These are phyloP conservation scores for Penicillium sp. DNA, from an alignment of 2,329 filamentous ascomycete species.

Conservation along the genomic window DNA sequence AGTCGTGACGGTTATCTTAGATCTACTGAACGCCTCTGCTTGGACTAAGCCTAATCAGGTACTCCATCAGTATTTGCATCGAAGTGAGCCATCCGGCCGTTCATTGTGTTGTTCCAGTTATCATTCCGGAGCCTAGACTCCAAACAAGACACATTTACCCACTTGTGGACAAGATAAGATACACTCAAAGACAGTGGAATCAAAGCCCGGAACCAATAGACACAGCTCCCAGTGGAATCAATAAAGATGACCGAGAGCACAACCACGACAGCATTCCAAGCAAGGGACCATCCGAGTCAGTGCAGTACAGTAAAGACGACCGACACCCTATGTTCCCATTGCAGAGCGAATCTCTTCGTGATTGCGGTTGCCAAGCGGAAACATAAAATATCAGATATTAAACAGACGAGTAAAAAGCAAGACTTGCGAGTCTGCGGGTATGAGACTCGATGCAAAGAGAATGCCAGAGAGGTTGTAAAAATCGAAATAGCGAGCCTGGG, in stretches of 20 bases:
- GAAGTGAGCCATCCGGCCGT: too few relatives aligned
- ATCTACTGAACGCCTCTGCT: too few relatives aligned
- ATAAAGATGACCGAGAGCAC: constrained; percentile 28
- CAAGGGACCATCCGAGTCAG: constrained; percentile 18
- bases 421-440: constrained; percentile 4
- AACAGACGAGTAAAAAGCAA: constrained; percentile 10
- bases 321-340: constrained; percentile 13
- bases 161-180: not conserved
- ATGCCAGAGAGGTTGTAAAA: constrained; percentile 2
- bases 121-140: too few relatives aligned
- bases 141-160: not conserved
- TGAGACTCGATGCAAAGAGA: constrained; percentile 14
- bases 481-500: not conserved
- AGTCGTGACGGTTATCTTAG: too few relatives aligned
- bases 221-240: constrained; percentile 28
- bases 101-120: not conserved
- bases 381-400: constrained; percentile 10
- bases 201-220: constrained; percentile 1
- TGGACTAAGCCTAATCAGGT: too few relatives aligned
- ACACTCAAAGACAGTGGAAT: not conserved
- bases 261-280: constrained; percentile 9
- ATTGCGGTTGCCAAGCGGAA: not conserved
- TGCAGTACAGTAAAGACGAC: constrained; percentile 38
- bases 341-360: not conserved
- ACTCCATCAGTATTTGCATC: too few relatives aligned